phyloP scores from a whole-genome alignment of 371 early-diverging fungal genomes.

The Umbelopsis sp. region DNA sequence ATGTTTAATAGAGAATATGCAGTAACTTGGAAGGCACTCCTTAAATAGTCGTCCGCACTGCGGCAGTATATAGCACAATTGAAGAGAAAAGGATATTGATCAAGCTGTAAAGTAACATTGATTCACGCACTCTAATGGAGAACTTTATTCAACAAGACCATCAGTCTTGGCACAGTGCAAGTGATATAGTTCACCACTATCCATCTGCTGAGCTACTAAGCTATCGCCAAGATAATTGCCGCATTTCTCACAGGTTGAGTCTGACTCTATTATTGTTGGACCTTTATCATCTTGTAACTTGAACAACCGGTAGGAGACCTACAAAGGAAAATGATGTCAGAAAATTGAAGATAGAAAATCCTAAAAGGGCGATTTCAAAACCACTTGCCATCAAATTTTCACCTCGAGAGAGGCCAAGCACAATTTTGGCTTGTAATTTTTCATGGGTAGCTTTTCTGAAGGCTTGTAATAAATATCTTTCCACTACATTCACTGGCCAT shows the following conservation, averaged over 20 bases:
- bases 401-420: slow-evolving; percentile 60
- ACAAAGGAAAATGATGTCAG: background rate
- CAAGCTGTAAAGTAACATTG: too few species aligned
- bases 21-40: too few species aligned
- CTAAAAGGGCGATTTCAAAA: too few species aligned
- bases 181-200: slow-evolving; percentile 54
- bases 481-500: slow-evolving; percentile 67
- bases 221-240: slow-evolving; percentile 49
- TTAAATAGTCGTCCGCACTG: too few species aligned
- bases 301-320: slow-evolving; percentile 49
- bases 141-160: slow-evolving; percentile 13
- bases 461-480: slow-evolving; percentile 58
- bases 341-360: background rate
- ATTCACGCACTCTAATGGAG: background rate
- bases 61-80: too few species aligned
- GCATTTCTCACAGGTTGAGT: slow-evolving; percentile 54
- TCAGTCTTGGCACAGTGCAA: slow-evolving; percentile 53
- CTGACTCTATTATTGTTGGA: slow-evolving; percentile 46
- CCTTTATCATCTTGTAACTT: slow-evolving; percentile 52
- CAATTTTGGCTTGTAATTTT: slow-evolving; percentile 58
- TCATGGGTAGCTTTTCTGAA: slow-evolving; percentile 56
- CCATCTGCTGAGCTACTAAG: slow-evolving; percentile 55
- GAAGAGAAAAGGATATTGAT: too few species aligned
- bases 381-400: slow-evolving; percentile 60
- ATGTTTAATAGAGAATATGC: too few species aligned